These are phyloP conservation scores for Eucalyptus tenuipes DNA, from an alignment of 345 rosid genomes.

Conservation along the genomic window DNA sequence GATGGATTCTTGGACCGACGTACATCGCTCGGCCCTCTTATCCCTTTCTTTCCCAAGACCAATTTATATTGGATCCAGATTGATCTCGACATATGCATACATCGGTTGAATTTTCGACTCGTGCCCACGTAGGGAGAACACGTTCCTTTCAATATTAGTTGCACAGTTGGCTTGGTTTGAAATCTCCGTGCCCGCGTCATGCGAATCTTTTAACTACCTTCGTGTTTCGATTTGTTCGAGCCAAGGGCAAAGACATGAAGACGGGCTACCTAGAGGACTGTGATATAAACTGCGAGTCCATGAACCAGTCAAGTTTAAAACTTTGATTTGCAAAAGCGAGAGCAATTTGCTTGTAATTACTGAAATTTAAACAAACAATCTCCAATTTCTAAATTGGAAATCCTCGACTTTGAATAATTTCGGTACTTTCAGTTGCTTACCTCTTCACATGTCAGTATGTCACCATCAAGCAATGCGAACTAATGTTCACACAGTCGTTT, in stretches of 20 bases:
- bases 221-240: background rate
- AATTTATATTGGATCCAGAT: background rate
- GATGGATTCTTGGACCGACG: background rate
- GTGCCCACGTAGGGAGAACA: background rate
- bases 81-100: background rate
- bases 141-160: background rate
- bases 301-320: background rate
- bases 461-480: background rate
- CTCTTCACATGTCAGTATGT: background rate
- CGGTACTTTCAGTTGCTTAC: background rate
- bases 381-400: background rate
- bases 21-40: background rate
- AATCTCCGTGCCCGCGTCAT: background rate
- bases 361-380: background rate
- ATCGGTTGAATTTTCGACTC: background rate
- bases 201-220: background rate
- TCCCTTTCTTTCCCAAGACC: background rate
- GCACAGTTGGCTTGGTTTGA: background rate
- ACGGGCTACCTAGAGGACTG: background rate
- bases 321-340: background rate
- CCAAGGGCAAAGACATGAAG: background rate
- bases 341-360: background rate
- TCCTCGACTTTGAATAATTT: background rate
- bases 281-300: background rate
- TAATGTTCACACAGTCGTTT: background rate